Conservation (phyloP, 805 yeast genomes). For the Metschnikowia cubensis region DNA sequence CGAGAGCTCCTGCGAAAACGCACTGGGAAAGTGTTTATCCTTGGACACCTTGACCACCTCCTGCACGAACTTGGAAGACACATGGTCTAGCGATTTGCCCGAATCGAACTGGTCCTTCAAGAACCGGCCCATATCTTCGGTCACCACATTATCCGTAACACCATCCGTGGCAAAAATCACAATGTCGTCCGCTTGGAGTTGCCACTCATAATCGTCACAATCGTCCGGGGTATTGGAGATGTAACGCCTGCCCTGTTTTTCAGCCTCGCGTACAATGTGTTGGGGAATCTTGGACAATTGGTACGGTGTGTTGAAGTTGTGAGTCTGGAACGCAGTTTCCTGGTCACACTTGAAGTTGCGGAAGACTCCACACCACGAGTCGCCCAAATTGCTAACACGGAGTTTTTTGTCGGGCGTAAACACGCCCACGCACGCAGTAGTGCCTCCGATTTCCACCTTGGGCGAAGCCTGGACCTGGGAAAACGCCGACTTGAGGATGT, state of each 20-base stretch:
- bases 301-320: conserved; percentile 87
- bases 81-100: conserved; percentile 32
- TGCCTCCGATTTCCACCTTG: conserved; percentile 82
- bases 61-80: conserved; percentile 55
- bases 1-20: conserved; percentile 76
- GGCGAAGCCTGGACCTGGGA: conserved; percentile 48
- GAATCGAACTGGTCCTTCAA: conserved; percentile 51
- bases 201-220: conserved; percentile 64
- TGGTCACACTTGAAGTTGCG: conserved; percentile 57
- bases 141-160: conserved; percentile 76
- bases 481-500: conserved; percentile 56
- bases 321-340: conserved; percentile 75
- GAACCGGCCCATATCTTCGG: conserved; percentile 66
- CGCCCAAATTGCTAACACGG: conserved; percentile 80
- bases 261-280: conserved; percentile 50
- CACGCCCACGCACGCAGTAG: conserved; percentile 86
- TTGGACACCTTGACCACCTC: conserved; percentile 66
- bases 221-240: conserved; percentile 67
- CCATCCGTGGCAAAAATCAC: conserved; percentile 92
- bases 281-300: conserved; percentile 84
- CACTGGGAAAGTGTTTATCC: conserved; percentile 74
- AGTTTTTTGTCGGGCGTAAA: conserved; percentile 54
- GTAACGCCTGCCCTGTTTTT: conserved; percentile 53
- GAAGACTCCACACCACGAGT: conserved; percentile 89
- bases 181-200: conserved; percentile 67